Evolutionary conservation across 768 basidiomycete species (phyloP), one percentile per base, ranked within the genome.

Genomic region (Chalciporus chontae): DNA sequence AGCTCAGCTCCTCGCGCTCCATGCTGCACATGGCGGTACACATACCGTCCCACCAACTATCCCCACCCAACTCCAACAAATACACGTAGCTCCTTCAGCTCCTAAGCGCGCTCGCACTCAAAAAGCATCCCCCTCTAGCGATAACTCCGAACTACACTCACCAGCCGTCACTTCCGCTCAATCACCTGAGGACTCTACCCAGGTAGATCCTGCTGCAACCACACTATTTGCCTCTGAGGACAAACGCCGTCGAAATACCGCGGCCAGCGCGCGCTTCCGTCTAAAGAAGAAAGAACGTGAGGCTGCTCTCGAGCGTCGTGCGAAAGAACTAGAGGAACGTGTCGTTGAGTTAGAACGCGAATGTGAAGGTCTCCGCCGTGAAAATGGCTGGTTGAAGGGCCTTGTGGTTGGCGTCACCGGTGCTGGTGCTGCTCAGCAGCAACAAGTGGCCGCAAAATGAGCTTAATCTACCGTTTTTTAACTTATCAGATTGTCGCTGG

Each of bases 241-340:
- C 69, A 95, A 95, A 65, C 85, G 93, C n/a, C 79, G 92, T 50
- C 75, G 93, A 40, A 96, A 96, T 66, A 96, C 93, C 0, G 90
- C 90, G 1, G 93, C 93, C 0, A 91, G 88, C 46, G 93, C 93
- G 27, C 87, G 93, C 8, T 96, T 96, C 77, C 80, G 93, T 51
- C 69, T 92, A 62, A 96, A 95, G 79, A 96, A 96, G 77, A 96
- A 96, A 75, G 91, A 94, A 69, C 78, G 94, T 13, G 94, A 96
- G 71, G 85, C 82, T 2, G 93, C 94, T 14, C 74, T 95, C 18
- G 94, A 95, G 70, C 78, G 76, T 38, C 84, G 83, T 60, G 83
- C 88, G 14, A 92, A 91, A 72, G 91, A 94, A 63, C 76, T 95
- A 14, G 88, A 92, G 63, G 73, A 73, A 0, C 80, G 85, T 45